Conservation (phyloP, 192 early-diverging fungal species). For the Umbelopsis ramanniana region DNA sequence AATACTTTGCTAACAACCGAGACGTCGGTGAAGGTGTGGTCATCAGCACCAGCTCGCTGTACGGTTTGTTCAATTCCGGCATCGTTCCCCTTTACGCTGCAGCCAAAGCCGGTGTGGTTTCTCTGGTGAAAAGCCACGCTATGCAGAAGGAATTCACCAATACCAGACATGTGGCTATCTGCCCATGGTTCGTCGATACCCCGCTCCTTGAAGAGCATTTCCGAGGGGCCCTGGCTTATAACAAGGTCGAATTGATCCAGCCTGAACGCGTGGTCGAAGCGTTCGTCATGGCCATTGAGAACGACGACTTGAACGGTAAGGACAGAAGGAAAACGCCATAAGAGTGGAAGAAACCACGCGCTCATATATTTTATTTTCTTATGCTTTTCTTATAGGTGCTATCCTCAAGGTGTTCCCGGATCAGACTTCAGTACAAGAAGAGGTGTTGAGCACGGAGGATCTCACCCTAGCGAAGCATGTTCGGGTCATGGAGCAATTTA, state of each 20-base stretch:
- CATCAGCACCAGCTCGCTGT: not conserved
- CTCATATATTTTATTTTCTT: too few relatives aligned
- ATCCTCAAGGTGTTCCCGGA: conserved; percentile 8
- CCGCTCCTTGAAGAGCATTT: not conserved
- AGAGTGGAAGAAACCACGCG: not conserved
- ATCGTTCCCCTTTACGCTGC: not conserved
- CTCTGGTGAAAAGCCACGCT: not conserved
- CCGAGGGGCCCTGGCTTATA: not conserved
- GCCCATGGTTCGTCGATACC: conserved; percentile 9
- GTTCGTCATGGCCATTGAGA: not conserved
- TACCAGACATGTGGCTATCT: conserved; percentile 1
- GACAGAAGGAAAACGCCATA: too few relatives aligned
- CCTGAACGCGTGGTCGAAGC: not conserved
- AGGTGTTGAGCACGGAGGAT: not conserved
- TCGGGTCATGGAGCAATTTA: not conserved
- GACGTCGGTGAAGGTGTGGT: conserved; percentile 9
- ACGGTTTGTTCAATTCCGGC: conserved; percentile 5
- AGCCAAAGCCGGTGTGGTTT: conserved; percentile 3
- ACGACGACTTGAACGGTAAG: conserved; percentile 16
- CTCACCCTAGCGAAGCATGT: not conserved
- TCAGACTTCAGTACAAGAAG: not conserved
- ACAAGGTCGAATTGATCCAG: not conserved
- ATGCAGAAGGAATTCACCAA: not conserved
- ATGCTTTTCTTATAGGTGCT: not conserved
- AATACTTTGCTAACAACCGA: not conserved